Conservation (phyloP, 345 rosid genomes). For the Eucalyptus erythrocorys region DNA sequence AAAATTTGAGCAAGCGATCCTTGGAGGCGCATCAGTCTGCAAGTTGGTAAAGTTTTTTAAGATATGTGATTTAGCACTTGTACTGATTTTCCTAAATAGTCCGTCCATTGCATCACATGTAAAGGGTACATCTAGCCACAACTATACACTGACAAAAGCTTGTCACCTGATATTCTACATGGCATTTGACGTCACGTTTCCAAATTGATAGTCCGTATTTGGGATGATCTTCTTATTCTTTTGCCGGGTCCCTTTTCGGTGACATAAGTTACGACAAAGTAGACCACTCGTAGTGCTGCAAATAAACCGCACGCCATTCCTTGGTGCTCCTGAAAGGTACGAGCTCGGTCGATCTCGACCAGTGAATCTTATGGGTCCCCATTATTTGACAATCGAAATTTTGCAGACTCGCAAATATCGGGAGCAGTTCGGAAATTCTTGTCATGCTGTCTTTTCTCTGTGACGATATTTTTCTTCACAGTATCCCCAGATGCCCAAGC, state of each 20-base stretch:
- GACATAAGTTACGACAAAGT: background rate
- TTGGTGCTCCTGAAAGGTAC: background rate
- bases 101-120: fast-evolving
- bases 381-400: background rate
- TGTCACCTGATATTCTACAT: background rate
- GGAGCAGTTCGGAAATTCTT: background rate
- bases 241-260: background rate
- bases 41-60: background rate
- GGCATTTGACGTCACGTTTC: background rate
- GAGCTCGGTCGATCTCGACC: background rate
- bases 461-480: background rate
- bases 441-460: background rate
- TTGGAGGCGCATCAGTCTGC: background rate
- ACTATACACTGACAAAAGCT: background rate
- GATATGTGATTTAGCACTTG: background rate
- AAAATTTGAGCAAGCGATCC: background rate
- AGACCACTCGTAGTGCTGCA: fast-evolving
- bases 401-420: background rate
- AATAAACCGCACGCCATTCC: background rate
- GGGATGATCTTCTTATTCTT: background rate
- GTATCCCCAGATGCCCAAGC: background rate
- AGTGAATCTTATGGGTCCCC: background rate
- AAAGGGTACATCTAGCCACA: background rate
- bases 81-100: background rate
- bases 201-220: background rate